phyloP scores from a whole-genome alignment of 176 grass and related monocot species.

The Echinochloa phyllopogon region DNA sequence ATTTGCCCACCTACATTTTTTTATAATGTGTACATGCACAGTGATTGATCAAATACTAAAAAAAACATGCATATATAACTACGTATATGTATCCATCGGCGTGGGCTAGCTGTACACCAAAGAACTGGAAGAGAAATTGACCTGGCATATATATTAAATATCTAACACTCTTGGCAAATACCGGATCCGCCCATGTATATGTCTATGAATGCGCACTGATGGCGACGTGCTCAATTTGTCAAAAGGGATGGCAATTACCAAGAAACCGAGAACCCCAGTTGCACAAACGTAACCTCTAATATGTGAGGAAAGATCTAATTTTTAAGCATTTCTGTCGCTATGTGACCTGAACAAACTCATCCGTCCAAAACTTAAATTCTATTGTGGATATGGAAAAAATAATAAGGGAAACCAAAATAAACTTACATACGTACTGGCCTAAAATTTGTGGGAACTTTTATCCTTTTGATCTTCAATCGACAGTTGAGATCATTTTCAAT shows the following conservation, averaged over 20 bases:
- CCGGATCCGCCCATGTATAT: background rate
- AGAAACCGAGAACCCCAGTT: background rate
- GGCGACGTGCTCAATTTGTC: background rate
- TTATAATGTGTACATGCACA: background rate
- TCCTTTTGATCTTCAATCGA: no score
- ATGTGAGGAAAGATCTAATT: background rate
- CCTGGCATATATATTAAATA: background rate
- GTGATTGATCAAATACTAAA: background rate
- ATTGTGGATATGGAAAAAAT: no score
- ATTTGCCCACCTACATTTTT: background rate
- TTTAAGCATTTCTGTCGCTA: background rate
- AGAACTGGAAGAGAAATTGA: background rate
- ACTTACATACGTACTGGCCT: no score
- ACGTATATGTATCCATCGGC: no score
- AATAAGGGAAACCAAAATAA: no score
- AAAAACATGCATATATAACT: background rate
- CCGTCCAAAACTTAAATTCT: no score
- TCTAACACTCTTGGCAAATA: background rate
- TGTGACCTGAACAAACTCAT: background rate
- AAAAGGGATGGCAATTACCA: conserved; percentile 32
- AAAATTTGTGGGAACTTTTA: no score
- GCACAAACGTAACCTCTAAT: background rate
- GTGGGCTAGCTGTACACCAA: background rate
- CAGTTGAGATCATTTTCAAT: no score
- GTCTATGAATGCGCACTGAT: background rate